Percentiles rank a stretch among this genome's conserved stretches.
Conservation (phyloP, 208 protist species). For the Herpetomonas muscarum region DNA sequence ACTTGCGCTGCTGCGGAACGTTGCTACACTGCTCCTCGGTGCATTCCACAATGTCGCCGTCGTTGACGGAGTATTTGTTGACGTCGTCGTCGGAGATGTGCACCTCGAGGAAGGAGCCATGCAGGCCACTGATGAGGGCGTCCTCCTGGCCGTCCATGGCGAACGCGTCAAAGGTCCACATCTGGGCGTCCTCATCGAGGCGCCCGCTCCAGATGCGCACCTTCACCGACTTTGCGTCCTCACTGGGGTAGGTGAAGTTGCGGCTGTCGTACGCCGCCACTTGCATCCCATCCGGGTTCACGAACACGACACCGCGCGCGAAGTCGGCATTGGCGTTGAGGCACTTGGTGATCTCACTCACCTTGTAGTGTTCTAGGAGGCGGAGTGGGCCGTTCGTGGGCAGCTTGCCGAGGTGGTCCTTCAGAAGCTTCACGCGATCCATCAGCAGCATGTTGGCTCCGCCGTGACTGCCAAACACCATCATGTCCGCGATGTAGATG, state of each 20-base stretch:
- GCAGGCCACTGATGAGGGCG: slow-evolving; percentile 26
- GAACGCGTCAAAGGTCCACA: slow-evolving; percentile 76
- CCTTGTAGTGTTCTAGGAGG: slow-evolving; percentile 63
- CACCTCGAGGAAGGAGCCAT: slow-evolving; percentile 23
- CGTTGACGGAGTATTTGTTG: slow-evolving; percentile 58
- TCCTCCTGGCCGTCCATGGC: slow-evolving; percentile 46
- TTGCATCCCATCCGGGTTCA: slow-evolving; percentile 75
- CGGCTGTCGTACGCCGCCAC: slow-evolving; percentile 64
- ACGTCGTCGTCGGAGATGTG: slow-evolving; percentile 60
- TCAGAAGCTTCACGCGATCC: slow-evolving; percentile 59
- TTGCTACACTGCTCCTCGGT: slow-evolving; percentile 18
- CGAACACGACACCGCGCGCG: slow-evolving; percentile 63
- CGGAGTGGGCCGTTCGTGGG: slow-evolving; percentile 28
- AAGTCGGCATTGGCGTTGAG: slow-evolving; percentile 35
- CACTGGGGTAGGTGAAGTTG: slow-evolving; percentile 68
- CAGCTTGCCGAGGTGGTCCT: slow-evolving; percentile 46
- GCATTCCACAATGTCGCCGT: slow-evolving; percentile 86
- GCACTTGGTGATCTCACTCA: slow-evolving; percentile 54
- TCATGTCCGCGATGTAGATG: slow-evolving; percentile 83
- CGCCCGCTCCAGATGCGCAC: slow-evolving; percentile 72
- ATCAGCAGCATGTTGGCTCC: slow-evolving; percentile 52
- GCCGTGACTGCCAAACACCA: slow-evolving; percentile 44
- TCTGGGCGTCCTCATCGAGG: slow-evolving; percentile 16
- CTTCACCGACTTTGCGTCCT: slow-evolving; percentile 58
- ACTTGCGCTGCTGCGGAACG: background rate